phyloP scores from a whole-genome alignment of 148 eudicot species.

The Nepenthes gracilis region DNA sequence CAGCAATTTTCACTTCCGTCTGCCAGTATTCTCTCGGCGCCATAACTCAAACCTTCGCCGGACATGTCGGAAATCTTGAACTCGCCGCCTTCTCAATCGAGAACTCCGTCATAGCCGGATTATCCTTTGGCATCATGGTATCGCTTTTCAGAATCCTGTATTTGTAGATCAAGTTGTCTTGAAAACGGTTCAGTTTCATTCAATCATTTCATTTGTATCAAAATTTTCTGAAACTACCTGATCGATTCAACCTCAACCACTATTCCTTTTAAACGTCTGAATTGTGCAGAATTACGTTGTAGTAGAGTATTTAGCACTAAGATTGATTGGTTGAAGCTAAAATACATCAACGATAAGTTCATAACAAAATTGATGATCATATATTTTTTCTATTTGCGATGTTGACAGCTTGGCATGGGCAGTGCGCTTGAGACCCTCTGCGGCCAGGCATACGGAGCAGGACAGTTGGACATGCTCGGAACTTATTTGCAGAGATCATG shows the following conservation, averaged over 20 bases:
- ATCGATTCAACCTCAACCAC: no score
- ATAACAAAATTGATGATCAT: no score
- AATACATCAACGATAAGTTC: no score
- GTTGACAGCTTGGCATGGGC: conserved; percentile 30
- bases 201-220: no score
- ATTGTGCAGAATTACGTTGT: no score
- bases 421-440: conserved; percentile 57
- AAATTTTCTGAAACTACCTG: no score
- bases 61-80: conserved; percentile 36
- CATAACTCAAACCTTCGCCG: conserved; percentile 34
- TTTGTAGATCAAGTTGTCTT: no score
- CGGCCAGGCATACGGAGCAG: conserved; percentile 53
- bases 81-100: conserved; percentile 42
- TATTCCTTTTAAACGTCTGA: no score
- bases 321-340: no score
- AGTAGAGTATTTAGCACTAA: no score
- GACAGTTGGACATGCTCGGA: conserved; percentile 29
- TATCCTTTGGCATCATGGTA: conserved; percentile 38
- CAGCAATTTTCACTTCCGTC: conserved; percentile 30
- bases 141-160: background rate
- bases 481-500: conserved; percentile 50
- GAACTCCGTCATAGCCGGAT: conserved; percentile 3
- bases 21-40: conserved; percentile 44
- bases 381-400: background rate
- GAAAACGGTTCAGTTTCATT: no score